Evolutionary conservation across 1,284 basidiomycete genomes (phyloP), one percentile per base, ranked within the genome.

Genomic region (Malassezia psittaci): DNA sequence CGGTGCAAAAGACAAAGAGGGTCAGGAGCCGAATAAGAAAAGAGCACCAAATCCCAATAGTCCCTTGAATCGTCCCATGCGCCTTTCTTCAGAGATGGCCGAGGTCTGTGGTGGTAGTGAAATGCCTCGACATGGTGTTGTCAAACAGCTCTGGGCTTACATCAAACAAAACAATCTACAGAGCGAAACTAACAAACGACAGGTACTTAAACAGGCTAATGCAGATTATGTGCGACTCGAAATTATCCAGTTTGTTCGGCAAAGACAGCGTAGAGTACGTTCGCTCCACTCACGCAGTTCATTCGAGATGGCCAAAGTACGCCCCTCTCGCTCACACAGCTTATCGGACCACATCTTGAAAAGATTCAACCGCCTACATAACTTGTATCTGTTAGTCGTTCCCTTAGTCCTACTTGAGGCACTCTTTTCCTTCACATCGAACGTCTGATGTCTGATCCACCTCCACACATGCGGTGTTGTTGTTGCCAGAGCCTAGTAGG

Each of bases 61-160:
- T 48, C 66, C 72, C 8, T 67, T 74, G 57, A 74, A 73, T 47
- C 46, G 65, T 34, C 71, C 72, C 8, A 57, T 74, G 33, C 57
- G 68, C 11, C 64, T 74, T 24, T 64, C 63, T 4, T 50, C 63
- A 16, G 57, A 57, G 40, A 60, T 74, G 52, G 66, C 69, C 10
- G 69, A 73, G 24, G 62, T 74, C 8, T 74, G 70, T 40, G 70
- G 69, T n/a, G 68, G 62, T 1, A 52, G 62, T 38, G 67, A 81
- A 74, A 78, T 87, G 57, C 86, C 87, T 18, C 83, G 88, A 29
- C 86, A 86, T n/a, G 87, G 88, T 67, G 85, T 88, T 34, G 88
- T 90, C 46, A 90, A 90, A 75, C 82, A 83, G 57, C 76, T 90
- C 4, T 90, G 88, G 88, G 81, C 80, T 11, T 85, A 90, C 75